A percentile compares a stretch with the other conserved stretches of the same genome.
These are phyloP conservation scores for Aspergillus sparsus DNA, from an alignment of 495 filamentous ascomycete species.

Conservation along the genomic window DNA sequence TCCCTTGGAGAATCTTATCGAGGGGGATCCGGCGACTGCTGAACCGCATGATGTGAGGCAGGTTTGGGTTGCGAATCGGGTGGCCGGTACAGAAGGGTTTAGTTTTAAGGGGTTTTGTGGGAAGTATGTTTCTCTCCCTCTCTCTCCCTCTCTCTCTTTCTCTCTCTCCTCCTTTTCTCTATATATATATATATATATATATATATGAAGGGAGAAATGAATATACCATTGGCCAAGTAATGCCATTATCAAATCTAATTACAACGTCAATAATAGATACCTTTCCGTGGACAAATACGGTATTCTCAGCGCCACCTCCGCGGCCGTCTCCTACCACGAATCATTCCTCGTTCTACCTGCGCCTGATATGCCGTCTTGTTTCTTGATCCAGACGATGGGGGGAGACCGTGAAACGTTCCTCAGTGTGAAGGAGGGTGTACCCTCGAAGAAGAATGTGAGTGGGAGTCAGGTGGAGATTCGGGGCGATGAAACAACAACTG, in stretches of 20 bases:
- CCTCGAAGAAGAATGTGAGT: slow-evolving; percentile 44
- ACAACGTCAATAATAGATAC: slow-evolving; percentile 46
- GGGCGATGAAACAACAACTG: slow-evolving; percentile 72
- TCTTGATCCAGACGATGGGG: slow-evolving; percentile 62
- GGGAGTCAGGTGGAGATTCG: slow-evolving; percentile 55
- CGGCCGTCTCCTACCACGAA: slow-evolving; percentile 82
- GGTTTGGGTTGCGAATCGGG: slow-evolving; percentile 87
- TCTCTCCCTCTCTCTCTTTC: not conserved
- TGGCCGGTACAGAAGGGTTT: slow-evolving; percentile 77
- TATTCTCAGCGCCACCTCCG: slow-evolving; percentile 68
- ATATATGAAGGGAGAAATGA: not conserved
- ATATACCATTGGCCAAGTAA: not conserved
- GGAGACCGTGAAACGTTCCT: slow-evolving; percentile 53
- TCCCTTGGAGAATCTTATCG: slow-evolving; percentile 78
- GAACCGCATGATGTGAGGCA: slow-evolving; percentile 94
- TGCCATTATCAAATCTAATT: too few relatives aligned
- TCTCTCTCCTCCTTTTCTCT: not conserved
- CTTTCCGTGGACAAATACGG: slow-evolving; percentile 84
- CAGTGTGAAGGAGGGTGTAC: slow-evolving; percentile 41
- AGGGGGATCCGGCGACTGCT: slow-evolving; percentile 72
- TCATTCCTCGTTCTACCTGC: slow-evolving; percentile 71
- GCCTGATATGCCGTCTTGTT: slow-evolving; percentile 60
- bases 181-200: slow-evolving; percentile 1
- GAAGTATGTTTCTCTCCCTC: slow-evolving; percentile 52
- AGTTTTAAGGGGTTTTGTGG: slow-evolving; percentile 89